A percentile compares a stretch with the other conserved stretches of the same genome.
phyloP scores from a whole-genome alignment of 2,329 filamentous ascomycete genomes.

The Penicillium sp. region DNA sequence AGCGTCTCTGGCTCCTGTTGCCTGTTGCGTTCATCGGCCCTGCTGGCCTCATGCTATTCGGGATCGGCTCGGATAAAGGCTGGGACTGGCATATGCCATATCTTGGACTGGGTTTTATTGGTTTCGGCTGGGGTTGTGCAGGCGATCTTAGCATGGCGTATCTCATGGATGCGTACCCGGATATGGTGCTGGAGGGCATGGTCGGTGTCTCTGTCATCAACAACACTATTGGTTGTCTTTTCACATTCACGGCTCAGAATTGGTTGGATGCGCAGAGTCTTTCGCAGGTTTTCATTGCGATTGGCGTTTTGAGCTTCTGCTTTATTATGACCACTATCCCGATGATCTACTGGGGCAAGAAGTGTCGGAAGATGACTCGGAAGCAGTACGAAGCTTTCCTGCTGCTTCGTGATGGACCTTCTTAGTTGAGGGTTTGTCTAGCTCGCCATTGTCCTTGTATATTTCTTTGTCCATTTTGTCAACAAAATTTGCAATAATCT shows the following conservation, averaged over 20 bases:
- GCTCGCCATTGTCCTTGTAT: neutral
- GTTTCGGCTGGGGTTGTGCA: slow-evolving; percentile 60
- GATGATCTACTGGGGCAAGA: slow-evolving; percentile 58
- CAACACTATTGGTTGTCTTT: slow-evolving; percentile 56
- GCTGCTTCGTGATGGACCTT: slow-evolving; percentile 45
- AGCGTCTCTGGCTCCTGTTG: slow-evolving; percentile 54
- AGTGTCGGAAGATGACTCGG: slow-evolving; percentile 50
- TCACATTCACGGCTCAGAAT: slow-evolving; percentile 53
- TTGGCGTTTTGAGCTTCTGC: slow-evolving; percentile 53
- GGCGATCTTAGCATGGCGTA: slow-evolving; percentile 59
- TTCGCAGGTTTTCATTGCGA: slow-evolving; percentile 52
- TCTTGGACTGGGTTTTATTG: slow-evolving; percentile 57
- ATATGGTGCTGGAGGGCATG: slow-evolving; percentile 60
- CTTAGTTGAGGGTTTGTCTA: neutral
- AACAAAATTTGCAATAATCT: neutral
- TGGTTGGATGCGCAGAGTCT: slow-evolving; percentile 52
- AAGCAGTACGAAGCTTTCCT: slow-evolving; percentile 50
- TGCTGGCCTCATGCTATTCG: slow-evolving; percentile 54
- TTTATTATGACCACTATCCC: slow-evolving; percentile 54
- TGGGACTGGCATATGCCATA: slow-evolving; percentile 58
- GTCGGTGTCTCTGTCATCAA: slow-evolving; percentile 60
- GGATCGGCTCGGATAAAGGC: slow-evolving; percentile 52
- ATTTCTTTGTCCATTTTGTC: neutral
- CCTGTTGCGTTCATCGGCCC: slow-evolving; percentile 54
- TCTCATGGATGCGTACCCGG: slow-evolving; percentile 57